Conservation (phyloP, 345 rosid genomes). For the Pistacia atlantica region DNA sequence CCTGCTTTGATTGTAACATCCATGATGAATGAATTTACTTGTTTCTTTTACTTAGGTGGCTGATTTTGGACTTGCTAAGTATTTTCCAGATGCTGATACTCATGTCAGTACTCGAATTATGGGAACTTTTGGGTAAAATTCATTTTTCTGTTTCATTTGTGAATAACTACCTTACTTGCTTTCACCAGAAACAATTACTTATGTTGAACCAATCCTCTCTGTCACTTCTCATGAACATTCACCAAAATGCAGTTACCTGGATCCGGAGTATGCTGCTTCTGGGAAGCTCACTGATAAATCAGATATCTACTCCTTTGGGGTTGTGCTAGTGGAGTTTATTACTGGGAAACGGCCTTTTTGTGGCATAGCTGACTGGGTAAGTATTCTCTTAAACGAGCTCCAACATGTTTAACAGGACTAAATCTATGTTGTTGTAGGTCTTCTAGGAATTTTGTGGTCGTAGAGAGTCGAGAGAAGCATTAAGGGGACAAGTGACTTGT, state of each 20-base stretch:
- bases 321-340: conserved; percentile 82
- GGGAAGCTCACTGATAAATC: conserved; percentile 90
- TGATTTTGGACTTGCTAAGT: conserved; percentile 92
- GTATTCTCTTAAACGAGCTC: conserved; percentile 17
- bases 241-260: conserved; percentile 61
- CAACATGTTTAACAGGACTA: background rate
- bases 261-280: conserved; percentile 91
- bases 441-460: background rate
- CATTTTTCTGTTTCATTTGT: conserved; percentile 4
- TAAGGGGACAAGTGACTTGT: background rate
- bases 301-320: conserved; percentile 85
- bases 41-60: conserved; percentile 62
- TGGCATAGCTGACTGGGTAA: conserved; percentile 89
- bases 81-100: conserved; percentile 68
- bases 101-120: conserved; percentile 89
- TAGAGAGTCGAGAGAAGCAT: background rate
- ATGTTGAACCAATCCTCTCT: background rate
- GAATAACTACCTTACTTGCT: background rate
- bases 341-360: conserved; percentile 82
- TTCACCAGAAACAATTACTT: background rate
- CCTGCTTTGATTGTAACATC: background rate
- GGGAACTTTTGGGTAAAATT: conserved; percentile 91
- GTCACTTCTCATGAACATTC: conserved; percentile 14
- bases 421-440: background rate
- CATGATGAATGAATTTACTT: background rate